Conservation (phyloP, 768 basidiomycete genomes). For the Rubroboletus pulcherrimus region DNA sequence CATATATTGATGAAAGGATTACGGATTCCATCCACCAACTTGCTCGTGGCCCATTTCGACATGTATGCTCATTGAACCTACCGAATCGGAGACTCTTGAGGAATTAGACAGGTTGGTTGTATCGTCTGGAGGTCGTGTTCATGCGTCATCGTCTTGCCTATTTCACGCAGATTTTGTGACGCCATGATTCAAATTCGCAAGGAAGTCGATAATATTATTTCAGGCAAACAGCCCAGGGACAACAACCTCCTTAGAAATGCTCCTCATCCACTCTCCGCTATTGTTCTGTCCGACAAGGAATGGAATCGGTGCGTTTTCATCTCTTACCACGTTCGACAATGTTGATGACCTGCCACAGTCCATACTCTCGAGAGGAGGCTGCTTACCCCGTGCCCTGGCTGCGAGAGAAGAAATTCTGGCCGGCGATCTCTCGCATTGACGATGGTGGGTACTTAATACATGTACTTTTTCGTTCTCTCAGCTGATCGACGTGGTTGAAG, state of each 20-base stretch:
- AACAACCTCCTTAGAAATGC: slow-evolving; percentile 94
- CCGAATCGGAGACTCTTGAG: slow-evolving; percentile 90
- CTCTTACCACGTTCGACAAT: background rate
- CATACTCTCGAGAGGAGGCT: slow-evolving; percentile 88
- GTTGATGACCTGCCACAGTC: slow-evolving; percentile 41
- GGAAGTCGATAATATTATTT: slow-evolving; percentile 84
- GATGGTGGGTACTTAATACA: slow-evolving; percentile 61
- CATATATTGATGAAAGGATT: slow-evolving; percentile 50
- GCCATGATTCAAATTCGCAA: slow-evolving; percentile 96
- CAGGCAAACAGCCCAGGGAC: slow-evolving; percentile 84
- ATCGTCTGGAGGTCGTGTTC: background rate
- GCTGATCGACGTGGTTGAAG: slow-evolving; percentile 37
- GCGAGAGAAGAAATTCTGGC: slow-evolving; percentile 94
- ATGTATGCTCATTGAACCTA: slow-evolving; percentile 97
- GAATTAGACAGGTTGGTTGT: slow-evolving; percentile 75
- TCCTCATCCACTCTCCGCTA: slow-evolving; percentile 80
- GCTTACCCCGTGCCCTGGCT: slow-evolving; percentile 86
- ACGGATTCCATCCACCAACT: slow-evolving; percentile 94
- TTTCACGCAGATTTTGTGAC: slow-evolving; percentile 76
- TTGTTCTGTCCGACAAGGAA: slow-evolving; percentile 67
- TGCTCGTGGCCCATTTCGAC: slow-evolving; percentile 98
- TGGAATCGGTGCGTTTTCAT: slow-evolving; percentile 72
- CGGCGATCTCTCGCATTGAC: slow-evolving; percentile 85
- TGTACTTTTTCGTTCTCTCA: background rate
- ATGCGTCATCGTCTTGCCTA: background rate